Evolutionary conservation across 495 filamentous ascomycete genomes (phyloP), one percentile per base, ranked within the genome.

Genomic region (Aspergillus affinis): DNA sequence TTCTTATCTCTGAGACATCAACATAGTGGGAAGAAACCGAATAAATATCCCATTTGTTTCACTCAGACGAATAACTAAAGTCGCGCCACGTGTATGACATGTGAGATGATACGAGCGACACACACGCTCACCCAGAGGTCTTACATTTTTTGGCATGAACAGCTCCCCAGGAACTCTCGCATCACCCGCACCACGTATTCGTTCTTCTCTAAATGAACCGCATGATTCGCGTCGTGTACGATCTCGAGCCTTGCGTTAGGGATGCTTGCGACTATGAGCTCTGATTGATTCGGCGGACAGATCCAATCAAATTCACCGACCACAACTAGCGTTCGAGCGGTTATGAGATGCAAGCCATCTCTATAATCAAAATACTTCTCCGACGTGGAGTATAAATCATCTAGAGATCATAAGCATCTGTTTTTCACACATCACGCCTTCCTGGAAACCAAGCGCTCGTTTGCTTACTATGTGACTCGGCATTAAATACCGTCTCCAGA

Each of bases 291-390:
- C 46, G 55, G 55, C 15, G 55, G 55, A 50, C 55, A 58, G 12
- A 50, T 58, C 55, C 55, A 58, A 26, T 58, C 55, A 2, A 32
- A n/a, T 15, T 49, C 26, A 4, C 58, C 62, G 13, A 61, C 62
- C 19, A 65, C 45, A 0, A 65, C 46, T 5, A 65, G 46, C 1
- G 58, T 65, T 18, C 51, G 48, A 13, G 55, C 62, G 0, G 44
- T 58, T 18, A 65, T 55, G 5, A 13, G 48, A 19, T 55, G 55
- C 13, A 63, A 50, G 12, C n/a, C 12, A 29, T 59, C 50, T 46
- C 49, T 58, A 19, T 63, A 63, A 46, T 63, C 55, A 46, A 63
- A 59, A 13, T 18, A 63, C 27, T 59, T 63, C 32, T 63, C 60
- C 3, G 9, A 10, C n/a, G 58, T 44, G 3, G 50, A 49, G 23